Evolutionary conservation across 805 yeast species (phyloP).

Genomic region (Ogataea salicorniae): DNA sequence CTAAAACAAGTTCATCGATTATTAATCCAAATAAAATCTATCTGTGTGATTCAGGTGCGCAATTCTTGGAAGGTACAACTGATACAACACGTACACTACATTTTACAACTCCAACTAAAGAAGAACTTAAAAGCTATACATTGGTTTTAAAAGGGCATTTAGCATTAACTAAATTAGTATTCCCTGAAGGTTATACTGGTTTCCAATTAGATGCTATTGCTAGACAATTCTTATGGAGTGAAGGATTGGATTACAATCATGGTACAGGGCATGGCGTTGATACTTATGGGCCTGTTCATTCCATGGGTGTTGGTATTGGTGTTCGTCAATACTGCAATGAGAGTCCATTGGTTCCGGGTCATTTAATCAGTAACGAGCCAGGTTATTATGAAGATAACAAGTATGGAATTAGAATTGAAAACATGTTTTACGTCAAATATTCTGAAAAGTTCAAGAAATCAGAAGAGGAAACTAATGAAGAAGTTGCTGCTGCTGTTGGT

Average conservation of each 20-base stretch:
- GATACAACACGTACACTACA: slow-evolving; percentile 61
- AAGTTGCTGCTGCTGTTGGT: too few relatives aligned
- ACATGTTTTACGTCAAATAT: slow-evolving; percentile 44
- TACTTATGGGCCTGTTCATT: slow-evolving; percentile 56
- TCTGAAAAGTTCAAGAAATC: slow-evolving; percentile 28
- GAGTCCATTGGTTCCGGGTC: slow-evolving; percentile 44
- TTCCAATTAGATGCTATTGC: slow-evolving; percentile 51
- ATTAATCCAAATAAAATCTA: slow-evolving; percentile 51
- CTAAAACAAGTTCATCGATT: slow-evolving; percentile 34
- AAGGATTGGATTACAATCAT: slow-evolving; percentile 55
- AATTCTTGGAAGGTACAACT: slow-evolving; percentile 59
- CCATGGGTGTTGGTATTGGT: slow-evolving; percentile 61
- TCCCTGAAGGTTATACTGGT: slow-evolving; percentile 54
- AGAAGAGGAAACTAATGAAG: slow-evolving; percentile 10
- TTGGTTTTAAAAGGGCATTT: slow-evolving; percentile 55
- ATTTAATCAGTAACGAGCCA: slow-evolving; percentile 56
- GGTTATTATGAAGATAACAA: slow-evolving; percentile 57
- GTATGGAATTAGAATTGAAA: slow-evolving; percentile 53
- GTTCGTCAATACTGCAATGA: slow-evolving; percentile 45
- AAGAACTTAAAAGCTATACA: slow-evolving; percentile 47
- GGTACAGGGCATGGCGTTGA: slow-evolving; percentile 67
- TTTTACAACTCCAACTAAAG: slow-evolving; percentile 41
- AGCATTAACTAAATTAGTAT: slow-evolving; percentile 42
- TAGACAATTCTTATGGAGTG: slow-evolving; percentile 51
- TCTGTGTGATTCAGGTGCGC: slow-evolving; percentile 56